Evolutionary conservation across 768 basidiomycete genomes (phyloP).

Genomic region (Tulasnella sp.): DNA sequence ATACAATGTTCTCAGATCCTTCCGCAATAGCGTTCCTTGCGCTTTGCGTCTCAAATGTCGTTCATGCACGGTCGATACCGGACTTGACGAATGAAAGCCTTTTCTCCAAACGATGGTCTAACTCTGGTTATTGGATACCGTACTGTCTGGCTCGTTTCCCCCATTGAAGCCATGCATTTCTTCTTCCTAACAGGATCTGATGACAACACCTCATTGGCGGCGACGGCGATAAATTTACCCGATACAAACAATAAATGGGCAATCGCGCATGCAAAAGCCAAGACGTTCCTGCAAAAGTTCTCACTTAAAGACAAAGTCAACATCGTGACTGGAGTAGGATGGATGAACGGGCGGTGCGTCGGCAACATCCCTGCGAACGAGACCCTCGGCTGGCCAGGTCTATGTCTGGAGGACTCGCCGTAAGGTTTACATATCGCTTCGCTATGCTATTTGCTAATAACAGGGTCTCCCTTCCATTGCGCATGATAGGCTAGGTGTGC

Average conservation of each 20-base stretch:
- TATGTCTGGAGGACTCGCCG: slow-evolving; percentile 47
- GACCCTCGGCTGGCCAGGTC: slow-evolving; percentile 14
- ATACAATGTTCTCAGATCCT: no score
- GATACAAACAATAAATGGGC: slow-evolving; percentile 20
- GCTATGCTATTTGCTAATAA: background rate
- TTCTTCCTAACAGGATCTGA: no score
- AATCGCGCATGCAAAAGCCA: slow-evolving; percentile 24
- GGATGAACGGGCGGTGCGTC: slow-evolving; percentile 17
- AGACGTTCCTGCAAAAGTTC: slow-evolving; percentile 23
- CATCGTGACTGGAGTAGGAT: slow-evolving; percentile 28
- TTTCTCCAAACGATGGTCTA: no score
- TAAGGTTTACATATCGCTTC: background rate
- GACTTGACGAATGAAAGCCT: no score
- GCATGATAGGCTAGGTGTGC: slow-evolving; percentile 46
- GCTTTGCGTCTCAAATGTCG: no score
- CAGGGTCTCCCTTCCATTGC: background rate
- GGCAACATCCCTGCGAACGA: slow-evolving; percentile 20
- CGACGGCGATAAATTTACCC: no score
- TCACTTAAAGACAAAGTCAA: slow-evolving; percentile 31
- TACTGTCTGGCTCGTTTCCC: no score
- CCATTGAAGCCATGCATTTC: no score
- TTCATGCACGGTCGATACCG: no score
- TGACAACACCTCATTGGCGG: no score
- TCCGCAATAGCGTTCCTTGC: no score
- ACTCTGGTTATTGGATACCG: no score